Evolutionary conservation across 768 basidiomycete species (phyloP).

Genomic region (Mycena galopus): DNA sequence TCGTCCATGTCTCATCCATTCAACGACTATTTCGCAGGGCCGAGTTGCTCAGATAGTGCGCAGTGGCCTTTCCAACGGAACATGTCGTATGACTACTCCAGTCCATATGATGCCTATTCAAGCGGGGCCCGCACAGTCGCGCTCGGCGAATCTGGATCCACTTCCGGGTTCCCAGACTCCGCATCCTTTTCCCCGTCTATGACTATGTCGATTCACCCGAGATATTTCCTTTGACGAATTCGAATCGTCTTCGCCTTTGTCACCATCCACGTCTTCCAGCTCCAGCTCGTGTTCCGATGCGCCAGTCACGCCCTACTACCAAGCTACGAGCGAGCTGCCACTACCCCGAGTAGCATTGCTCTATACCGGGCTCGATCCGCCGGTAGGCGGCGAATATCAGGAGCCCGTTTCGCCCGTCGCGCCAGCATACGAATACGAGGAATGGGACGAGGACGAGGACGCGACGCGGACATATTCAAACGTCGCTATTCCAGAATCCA

Average conservation of each 20-base stretch:
- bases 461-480: slow-evolving; percentile 15
- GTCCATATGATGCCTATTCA: slow-evolving; percentile 21
- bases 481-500: slow-evolving; percentile 7
- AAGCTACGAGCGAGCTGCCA: not conserved
- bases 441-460: slow-evolving; percentile 18
- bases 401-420: not conserved
- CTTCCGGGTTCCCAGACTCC: slow-evolving; percentile 17
- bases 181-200: slow-evolving; percentile 17
- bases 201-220: slow-evolving; percentile 25
- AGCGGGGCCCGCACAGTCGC: slow-evolving; percentile 8
- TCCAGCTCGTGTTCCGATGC: slow-evolving; percentile 35
- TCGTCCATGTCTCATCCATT: slow-evolving; percentile 21
- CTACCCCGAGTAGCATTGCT: slow-evolving; percentile 12
- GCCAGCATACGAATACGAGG: slow-evolving; percentile 16
- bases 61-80: slow-evolving; percentile 19
- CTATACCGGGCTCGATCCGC: slow-evolving; percentile 14
- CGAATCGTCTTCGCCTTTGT: slow-evolving; percentile 15
- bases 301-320: slow-evolving; percentile 27
- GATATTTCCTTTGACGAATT: slow-evolving; percentile 21
- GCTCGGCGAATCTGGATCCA: slow-evolving; percentile 22
- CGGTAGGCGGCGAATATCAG: slow-evolving; percentile 8
- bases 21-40: slow-evolving; percentile 19
- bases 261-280: slow-evolving; percentile 31
- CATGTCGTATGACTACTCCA: slow-evolving; percentile 12
- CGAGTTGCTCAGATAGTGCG: slow-evolving; percentile 13